Base-by-base conservation (phyloP, 805 yeast species). In the Candida palmyrensis region DNA sequence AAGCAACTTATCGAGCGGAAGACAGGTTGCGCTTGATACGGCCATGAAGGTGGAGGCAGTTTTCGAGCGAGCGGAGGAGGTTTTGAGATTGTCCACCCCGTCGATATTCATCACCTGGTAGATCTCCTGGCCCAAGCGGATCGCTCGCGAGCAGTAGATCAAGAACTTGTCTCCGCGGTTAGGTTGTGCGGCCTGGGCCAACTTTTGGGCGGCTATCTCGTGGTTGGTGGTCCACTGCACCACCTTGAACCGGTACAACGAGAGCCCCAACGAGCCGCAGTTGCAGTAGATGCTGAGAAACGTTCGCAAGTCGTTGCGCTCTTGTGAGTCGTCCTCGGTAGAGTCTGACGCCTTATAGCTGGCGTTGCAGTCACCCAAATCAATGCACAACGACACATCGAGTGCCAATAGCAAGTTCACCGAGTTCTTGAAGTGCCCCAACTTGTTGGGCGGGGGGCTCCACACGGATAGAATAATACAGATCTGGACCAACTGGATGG, bases 381-480 rank as follows among this genome's bases (percentile, higher is more conserved):
- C 77, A n/a, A 73, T 55, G 44, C 78, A 73, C 20, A 74, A 44
- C 3, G 72, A 57, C 20, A 74, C 44, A 40, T 61, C 62, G 32
- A 64, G 55, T 2, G 73, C 73, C 29, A 64, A 61, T 41, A 74
- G 44, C 17, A 72, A 46, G 41, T 68, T 65, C 50, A 74, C 58
- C 44, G 72, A 78, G 45, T 70, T 74, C 38, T 68, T 71, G 49
- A 65, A 74, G 15, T 75, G 70, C 9, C 76, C 77, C 58, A 71
- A 62, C 42, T 61, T 63, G 22, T 62, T 56, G 5, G 78, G 75
- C 1, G 79, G 78, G 3, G 73, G 57, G 31, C 71, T 66, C 80
- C 80, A 74, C 5, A 70, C 43, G 5, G 77, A 69, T 8, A 73
- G 45, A 1, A 70, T 57, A 35, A 71, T 43, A 39, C 70, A 71